Base-by-base conservation (phyloP, 768 basidiomycete species). In the Clathrus columnatus region DNA sequence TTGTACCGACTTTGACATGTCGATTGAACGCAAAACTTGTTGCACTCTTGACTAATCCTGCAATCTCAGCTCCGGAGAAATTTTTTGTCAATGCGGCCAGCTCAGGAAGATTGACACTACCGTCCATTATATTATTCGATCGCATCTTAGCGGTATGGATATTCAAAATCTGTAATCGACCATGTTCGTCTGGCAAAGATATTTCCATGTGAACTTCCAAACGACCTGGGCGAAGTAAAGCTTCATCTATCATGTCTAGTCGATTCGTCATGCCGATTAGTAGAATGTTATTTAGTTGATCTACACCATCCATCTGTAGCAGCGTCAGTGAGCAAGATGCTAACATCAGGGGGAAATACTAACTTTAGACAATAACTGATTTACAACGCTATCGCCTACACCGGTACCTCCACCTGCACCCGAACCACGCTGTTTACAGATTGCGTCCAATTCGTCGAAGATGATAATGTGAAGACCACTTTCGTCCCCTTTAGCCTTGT, bases 181-280 rank as follows among this genome's bases (percentile, higher is more conserved):
- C 96, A 1, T 85, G 71, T 65, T 92, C 94, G 64, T 98, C 95
- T 0, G 96, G 96, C 0, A 99, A 77, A 2, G 94, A 97, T 59
- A 99, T 98, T 71, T 99, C 96, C 86, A 99, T 96, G 70, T 98
- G 96, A 14, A 98, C 94, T 68, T 99, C 96, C 47, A 99, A 85
- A 75, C 96, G 94, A 43, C 96, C 96, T 0, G 96, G 94, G 63
- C 96, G 93, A 5, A 97, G 79, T 1, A 98, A 79, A 7, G 95
- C 96, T 66, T 99, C 96, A 64, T 99, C 96, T 62, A 99, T 97
- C 94, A 99, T 91, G 75, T 99, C 96, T 43, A 83, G 72, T 58
- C 96, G 85, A 69, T 99, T 98, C 46, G 95, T 99, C 96, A 99
- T 99, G 63, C 96, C 96, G 62, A 99, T 99, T 62, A 99, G 87